Base-by-base conservation (phyloP, 2,329 filamentous ascomycete species). In the Polychaeton citri region DNA sequence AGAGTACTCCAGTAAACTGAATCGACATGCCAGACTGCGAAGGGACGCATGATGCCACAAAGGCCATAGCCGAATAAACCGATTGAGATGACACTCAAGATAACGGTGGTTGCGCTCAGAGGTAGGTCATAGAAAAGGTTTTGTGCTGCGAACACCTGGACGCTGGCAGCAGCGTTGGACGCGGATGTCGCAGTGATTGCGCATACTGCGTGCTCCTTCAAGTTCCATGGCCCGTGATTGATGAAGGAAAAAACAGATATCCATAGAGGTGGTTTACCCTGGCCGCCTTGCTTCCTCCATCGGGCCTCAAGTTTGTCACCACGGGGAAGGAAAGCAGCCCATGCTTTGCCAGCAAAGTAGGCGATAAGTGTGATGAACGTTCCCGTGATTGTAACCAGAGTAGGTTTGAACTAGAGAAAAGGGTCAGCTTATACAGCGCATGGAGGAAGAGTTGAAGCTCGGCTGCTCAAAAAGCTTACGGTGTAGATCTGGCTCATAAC, bases 351-450 rank as follows among this genome's bases (percentile, higher is more conserved):
- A 2, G 65, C 34, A 33, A 74, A 72, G 52, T 73, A 73, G 9
- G 67, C 65, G 32, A 74, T 71, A 28, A 74, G 61, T 4, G 72
- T 69, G 35, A 73, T 71, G 37, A 73, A 74, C 0, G 68, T 72
- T 24, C 69, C 68, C 12, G 61, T 59, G 13, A 73, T 66, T 3
- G 57, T 59, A 21, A 68, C 49, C 1, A 24, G 2, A 1, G 69
- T 73, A 0, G 68, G 69, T 60, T 72, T 72, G 50, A 69, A 72
- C 66, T 71, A 30, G 15, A 12, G 24, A 12, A 28, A n/a, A n/a
- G 24, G 15, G 7, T 28, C 24, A 28, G 24, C 24, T 12, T 4
- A 28, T 28, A 15, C 15, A 7, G 7, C 15, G 12, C n/a, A 12
- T 4, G 12, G 24, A 28, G 24, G 28, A 24, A 15, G 18, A 8